Percentiles rank a stretch among this genome's conserved stretches.
phyloP scores from a whole-genome alignment of 768 basidiomycete species.

The Pleurotus ostreatus region DNA sequence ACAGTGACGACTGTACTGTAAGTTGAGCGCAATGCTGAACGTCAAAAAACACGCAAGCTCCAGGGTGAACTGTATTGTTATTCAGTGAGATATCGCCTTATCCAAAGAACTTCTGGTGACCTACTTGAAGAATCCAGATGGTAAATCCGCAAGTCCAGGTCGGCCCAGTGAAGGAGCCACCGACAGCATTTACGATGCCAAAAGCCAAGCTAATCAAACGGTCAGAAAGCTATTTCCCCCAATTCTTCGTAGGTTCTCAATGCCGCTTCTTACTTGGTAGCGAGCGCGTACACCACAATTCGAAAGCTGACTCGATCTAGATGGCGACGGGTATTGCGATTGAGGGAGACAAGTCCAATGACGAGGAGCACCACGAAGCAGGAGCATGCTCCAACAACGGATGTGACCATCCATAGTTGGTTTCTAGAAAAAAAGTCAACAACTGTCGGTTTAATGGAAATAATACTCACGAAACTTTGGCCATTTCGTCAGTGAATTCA shows the following conservation, averaged over 20 bases:
- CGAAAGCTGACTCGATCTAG: conserved; percentile 19
- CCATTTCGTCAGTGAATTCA: too few relatives aligned
- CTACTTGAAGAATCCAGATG: conserved; percentile 17
- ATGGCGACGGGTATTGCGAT: conserved; percentile 11
- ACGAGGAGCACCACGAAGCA: conserved; percentile 16
- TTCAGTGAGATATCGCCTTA: neutral
- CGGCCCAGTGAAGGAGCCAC: conserved; percentile 12
- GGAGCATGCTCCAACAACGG: conserved; percentile 12
- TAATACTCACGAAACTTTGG: too few relatives aligned
- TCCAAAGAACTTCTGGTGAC: neutral
- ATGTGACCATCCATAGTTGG: neutral
- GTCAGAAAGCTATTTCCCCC: neutral
- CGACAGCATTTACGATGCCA: conserved; percentile 15
- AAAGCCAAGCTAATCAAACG: conserved; percentile 14
- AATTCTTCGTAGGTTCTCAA: neutral
- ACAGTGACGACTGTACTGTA: conserved; percentile 12
- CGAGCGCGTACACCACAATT: conserved; percentile 13
- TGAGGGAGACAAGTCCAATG: conserved; percentile 10
- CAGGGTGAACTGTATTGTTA: conserved; percentile 11
- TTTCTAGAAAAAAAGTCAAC: neutral
- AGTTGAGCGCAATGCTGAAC: conserved; percentile 18
- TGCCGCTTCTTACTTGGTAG: conserved; percentile 14
- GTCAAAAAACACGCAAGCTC: conserved; percentile 17
- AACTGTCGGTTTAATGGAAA: too few relatives aligned
- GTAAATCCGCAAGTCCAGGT: conserved; percentile 16